A percentile compares a stretch with the other conserved stretches of the same genome.
Conservation (phyloP, 2,329 filamentous ascomycete species). For the Penicillium fuscoglaucum region DNA sequence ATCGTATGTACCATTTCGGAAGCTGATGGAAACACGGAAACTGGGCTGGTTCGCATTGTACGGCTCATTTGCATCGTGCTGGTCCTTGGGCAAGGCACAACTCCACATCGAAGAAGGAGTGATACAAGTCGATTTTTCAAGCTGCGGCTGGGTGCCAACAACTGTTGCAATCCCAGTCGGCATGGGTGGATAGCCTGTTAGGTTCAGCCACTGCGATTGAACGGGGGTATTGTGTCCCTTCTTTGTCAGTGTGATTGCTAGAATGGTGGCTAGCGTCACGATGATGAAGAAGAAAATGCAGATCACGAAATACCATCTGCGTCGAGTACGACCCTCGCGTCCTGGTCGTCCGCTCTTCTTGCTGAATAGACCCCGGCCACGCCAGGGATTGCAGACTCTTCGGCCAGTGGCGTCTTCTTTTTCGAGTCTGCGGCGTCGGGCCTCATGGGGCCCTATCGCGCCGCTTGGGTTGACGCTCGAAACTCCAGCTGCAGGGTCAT, state of each 20-base stretch:
- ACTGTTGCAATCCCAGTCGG: slow-evolving; percentile 81
- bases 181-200: slow-evolving; percentile 83
- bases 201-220: slow-evolving; percentile 70
- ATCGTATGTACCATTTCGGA: slow-evolving; percentile 55
- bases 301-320: slow-evolving; percentile 60
- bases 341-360: slow-evolving; percentile 62
- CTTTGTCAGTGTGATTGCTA: slow-evolving; percentile 58
- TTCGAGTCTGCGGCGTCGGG: slow-evolving; percentile 59
- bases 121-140: slow-evolving; percentile 68
- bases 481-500: slow-evolving; percentile 25
- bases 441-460: slow-evolving; percentile 46
- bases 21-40: slow-evolving; percentile 73
- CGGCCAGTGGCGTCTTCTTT: slow-evolving; percentile 64
- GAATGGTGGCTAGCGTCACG: slow-evolving; percentile 58
- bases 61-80: slow-evolving; percentile 64
- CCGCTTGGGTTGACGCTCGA: slow-evolving; percentile 25
- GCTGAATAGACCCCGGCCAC: slow-evolving; percentile 64
- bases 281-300: slow-evolving; percentile 54
- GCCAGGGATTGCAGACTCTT: slow-evolving; percentile 63
- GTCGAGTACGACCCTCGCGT: slow-evolving; percentile 63
- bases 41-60: slow-evolving; percentile 70
- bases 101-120: slow-evolving; percentile 77
- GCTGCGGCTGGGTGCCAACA: slow-evolving; percentile 67
- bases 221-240: slow-evolving; percentile 45
- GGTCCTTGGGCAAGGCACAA: slow-evolving; percentile 77